A percentile compares a stretch with the other conserved stretches of the same genome.
Evolutionary conservation across 2,329 filamentous ascomycete genomes (phyloP).

Genomic region (Hymenoscyphus infarciens): DNA sequence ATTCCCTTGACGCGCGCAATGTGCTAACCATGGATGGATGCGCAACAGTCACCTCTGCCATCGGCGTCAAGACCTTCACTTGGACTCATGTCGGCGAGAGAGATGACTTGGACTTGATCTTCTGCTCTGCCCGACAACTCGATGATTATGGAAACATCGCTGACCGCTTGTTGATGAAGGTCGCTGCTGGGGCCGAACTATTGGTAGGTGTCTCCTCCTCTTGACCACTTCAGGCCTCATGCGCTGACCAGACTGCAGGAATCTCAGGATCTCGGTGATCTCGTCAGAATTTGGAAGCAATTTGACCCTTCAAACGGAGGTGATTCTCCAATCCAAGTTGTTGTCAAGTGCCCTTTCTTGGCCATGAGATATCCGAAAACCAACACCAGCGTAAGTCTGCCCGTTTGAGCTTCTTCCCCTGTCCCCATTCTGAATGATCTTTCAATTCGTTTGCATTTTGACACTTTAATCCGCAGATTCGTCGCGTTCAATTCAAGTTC

Average conservation of each 20-base stretch:
- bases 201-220: conserved; percentile 37
- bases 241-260: conserved; percentile 24
- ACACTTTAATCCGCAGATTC: conserved; percentile 33
- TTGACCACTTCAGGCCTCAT: not conserved
- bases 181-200: conserved; percentile 40
- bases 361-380: conserved; percentile 37
- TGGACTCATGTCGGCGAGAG: conserved; percentile 33
- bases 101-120: conserved; percentile 30
- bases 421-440: not conserved
- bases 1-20: not conserved
- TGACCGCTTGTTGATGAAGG: conserved; percentile 34
- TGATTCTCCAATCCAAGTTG: conserved; percentile 34
- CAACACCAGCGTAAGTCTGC: conserved; percentile 25
- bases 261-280: conserved; percentile 30
- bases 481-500: conserved; percentile 44
- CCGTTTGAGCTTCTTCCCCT: not conserved
- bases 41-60: conserved; percentile 18
- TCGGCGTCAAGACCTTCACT: conserved; percentile 22
- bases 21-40: not conserved
- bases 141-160: conserved; percentile 23
- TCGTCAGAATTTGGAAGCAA: conserved; percentile 22
- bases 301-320: conserved; percentile 19
- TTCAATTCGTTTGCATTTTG: not conserved
- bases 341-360: conserved; percentile 34
- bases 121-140: conserved; percentile 24